Base-by-base conservation (phyloP, 208 protist species). In the Trypanosoma scelopori region DNA sequence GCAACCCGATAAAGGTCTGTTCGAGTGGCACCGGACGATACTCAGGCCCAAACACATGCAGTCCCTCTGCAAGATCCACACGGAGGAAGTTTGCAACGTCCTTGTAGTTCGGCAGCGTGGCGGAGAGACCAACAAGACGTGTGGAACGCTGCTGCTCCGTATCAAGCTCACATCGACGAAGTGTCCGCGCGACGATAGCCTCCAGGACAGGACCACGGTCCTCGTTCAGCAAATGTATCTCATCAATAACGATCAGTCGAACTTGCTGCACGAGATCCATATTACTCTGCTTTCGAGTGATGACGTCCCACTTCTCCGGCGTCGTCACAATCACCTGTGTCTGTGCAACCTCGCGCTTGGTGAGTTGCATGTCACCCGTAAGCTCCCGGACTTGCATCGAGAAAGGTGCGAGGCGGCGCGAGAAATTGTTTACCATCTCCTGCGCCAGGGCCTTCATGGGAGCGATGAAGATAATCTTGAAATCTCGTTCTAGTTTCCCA, bases 231-330 rank as follows among this genome's bases (percentile, higher is more conserved):
- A 99, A 68, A 82, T 99, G 98, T 47, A 99, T 97, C 71, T 99
- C 98, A 84, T 99, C 98, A 70, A 99, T 97, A 74, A 99, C 99
- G 47, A 99, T 84, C n/a, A 99, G 92, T 62, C 85, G 72, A 42
- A 98, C 76, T 66, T 96, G 76, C 48, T 66, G 66, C 6, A 86
- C 74, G 1, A 99, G 82, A 30, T 93, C 93, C n/a, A 91, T 78
- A 71, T 99, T 99, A 60, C 78, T 93, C 57, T 89, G 89, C 81
- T 99, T 99, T 67, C 99, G 89, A 16, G 98, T 99, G 39, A 99
- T 97, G 23, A 99, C 98, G 79, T 99, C 99, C 98, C 98, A 99
- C 81, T 99, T 99, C 76, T 99, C 98, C 6, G 99, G 98, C 7
- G 99, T 99, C 2, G 97, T 99, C 15, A 99, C 97, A 47, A 99